These are phyloP conservation scores for Alternaria sp. DNA, from an alignment of 2,329 filamentous ascomycete species.

Conservation along the genomic window DNA sequence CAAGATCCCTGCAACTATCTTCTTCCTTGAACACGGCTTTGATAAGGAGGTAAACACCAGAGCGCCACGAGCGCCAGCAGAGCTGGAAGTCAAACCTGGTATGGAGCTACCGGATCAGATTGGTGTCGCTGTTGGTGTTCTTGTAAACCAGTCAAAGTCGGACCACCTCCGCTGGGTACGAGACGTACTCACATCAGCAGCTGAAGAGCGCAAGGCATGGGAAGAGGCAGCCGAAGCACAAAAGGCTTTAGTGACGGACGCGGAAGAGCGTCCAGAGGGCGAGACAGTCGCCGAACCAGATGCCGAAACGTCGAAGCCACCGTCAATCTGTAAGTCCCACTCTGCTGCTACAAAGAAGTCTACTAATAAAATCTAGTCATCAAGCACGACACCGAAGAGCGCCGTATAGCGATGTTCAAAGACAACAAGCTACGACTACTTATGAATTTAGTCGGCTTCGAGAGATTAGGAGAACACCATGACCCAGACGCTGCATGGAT, in stretches of 20 bases:
- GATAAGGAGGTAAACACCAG: slow-evolving; percentile 76
- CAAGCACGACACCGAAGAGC: slow-evolving; percentile 70
- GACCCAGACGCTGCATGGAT: slow-evolving; percentile 80
- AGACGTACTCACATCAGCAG: slow-evolving; percentile 71
- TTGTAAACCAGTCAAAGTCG: slow-evolving; percentile 80
- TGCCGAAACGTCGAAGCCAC: slow-evolving; percentile 42
- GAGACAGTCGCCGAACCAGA: slow-evolving; percentile 44
- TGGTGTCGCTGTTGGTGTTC: slow-evolving; percentile 77
- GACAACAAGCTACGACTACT: slow-evolving; percentile 87
- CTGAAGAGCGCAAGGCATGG: slow-evolving; percentile 79
- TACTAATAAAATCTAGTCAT: slow-evolving; percentile 30
- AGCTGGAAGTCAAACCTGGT: slow-evolving; percentile 80
- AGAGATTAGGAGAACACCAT: slow-evolving; percentile 72
- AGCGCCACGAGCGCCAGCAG: slow-evolving; percentile 75
- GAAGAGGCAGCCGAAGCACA: slow-evolving; percentile 73
- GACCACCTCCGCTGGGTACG: slow-evolving; percentile 86
- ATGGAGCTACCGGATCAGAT: slow-evolving; percentile 73
- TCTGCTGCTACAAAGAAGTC: slow-evolving; percentile 28
- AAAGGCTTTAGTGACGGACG: slow-evolving; percentile 49
- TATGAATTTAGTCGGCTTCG: slow-evolving; percentile 77
- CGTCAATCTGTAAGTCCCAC: slow-evolving; percentile 54
- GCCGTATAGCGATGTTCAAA: slow-evolving; percentile 81
- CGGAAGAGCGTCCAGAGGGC: slow-evolving; percentile 34
- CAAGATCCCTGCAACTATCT: slow-evolving; percentile 82
- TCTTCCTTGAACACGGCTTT: slow-evolving; percentile 89